Conservation (phyloP, 2,329 filamentous ascomycete genomes). For the Cordyceps cateniannulata region DNA sequence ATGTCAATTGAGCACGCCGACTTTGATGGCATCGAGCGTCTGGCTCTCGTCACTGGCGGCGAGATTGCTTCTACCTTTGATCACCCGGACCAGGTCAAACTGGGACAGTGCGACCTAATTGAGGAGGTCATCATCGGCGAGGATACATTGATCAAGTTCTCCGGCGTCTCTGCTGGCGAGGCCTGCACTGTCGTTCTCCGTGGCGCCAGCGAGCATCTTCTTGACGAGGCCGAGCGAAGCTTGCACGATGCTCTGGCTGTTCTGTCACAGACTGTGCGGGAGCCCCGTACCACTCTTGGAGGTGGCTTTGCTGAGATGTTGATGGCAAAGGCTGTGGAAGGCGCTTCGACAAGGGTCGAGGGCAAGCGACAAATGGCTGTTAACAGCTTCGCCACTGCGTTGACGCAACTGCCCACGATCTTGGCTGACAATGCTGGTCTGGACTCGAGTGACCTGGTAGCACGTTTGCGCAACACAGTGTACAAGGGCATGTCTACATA, state of each 20-base stretch:
- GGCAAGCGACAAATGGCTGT: slow-evolving; percentile 97
- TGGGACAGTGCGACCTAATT: slow-evolving; percentile 90
- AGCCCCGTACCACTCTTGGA: slow-evolving; percentile 88
- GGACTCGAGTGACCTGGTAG: slow-evolving; percentile 90
- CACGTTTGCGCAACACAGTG: slow-evolving; percentile 84
- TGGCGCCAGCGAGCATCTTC: slow-evolving; percentile 90
- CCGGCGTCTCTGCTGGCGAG: slow-evolving; percentile 84
- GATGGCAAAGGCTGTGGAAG: slow-evolving; percentile 97
- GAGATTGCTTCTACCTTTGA: slow-evolving; percentile 98
- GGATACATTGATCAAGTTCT: slow-evolving; percentile 96
- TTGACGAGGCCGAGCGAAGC: slow-evolving; percentile 94
- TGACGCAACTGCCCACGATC: slow-evolving; percentile 92
- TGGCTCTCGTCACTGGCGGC: slow-evolving; percentile 91
- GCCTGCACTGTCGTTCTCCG: slow-evolving; percentile 96
- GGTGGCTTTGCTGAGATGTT: slow-evolving; percentile 97
- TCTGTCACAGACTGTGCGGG: slow-evolving; percentile 90
- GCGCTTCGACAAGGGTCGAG: slow-evolving; percentile 84
- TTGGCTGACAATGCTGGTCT: slow-evolving; percentile 95
- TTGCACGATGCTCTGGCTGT: slow-evolving; percentile 95
- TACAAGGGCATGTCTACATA: slow-evolving; percentile 93
- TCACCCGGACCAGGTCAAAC: slow-evolving; percentile 93
- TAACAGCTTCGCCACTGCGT: slow-evolving; percentile 77
- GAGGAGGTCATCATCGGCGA: slow-evolving; percentile 98
- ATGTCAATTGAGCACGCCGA: slow-evolving; percentile 98
- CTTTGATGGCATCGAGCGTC: slow-evolving; percentile 93